A percentile compares a stretch with the other conserved stretches of the same genome.
phyloP scores from a whole-genome alignment of 73 alveolate species.

The Paramecium tetraurelia region DNA sequence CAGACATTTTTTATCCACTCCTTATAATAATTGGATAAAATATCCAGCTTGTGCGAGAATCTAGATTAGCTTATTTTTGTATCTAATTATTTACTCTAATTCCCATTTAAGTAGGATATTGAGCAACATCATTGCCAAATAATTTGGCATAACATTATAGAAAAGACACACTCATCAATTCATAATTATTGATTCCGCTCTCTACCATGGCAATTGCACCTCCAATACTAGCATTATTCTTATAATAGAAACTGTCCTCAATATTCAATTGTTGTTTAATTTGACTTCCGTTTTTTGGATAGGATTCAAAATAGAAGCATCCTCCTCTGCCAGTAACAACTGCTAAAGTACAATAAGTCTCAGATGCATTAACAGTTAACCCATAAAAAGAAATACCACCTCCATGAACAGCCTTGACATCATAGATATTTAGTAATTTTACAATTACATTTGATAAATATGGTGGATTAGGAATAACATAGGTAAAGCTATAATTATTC shows the following conservation, averaged over 20 bases:
- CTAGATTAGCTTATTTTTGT: not conserved
- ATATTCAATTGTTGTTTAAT: not conserved
- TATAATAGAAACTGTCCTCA: not conserved
- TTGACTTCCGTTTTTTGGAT: not conserved
- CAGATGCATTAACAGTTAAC: not conserved
- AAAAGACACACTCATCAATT: not conserved
- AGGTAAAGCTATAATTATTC: not conserved
- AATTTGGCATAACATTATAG: not conserved
- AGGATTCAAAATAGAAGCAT: conserved; percentile 1
- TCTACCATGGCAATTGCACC: conserved; percentile 46
- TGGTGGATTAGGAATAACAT: not conserved
- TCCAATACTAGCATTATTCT: conserved; percentile 57
- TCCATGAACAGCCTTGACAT: not conserved
- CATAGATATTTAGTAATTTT: not conserved
- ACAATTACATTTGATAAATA: not conserved
- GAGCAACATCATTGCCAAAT: conserved; percentile 38
- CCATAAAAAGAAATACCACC: conserved; percentile 25
- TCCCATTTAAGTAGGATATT: conserved; percentile 31
- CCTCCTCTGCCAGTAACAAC: conserved; percentile 14
- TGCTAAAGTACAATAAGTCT: not conserved
- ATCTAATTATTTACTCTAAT: not conserved
- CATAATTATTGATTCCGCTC: not conserved
- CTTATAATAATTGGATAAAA: not conserved
- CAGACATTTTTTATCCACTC: not conserved
- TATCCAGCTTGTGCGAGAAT: not conserved